phyloP scores from a whole-genome alignment of 2,329 filamentous ascomycete species.

The Chaetomiaceae sp. region DNA sequence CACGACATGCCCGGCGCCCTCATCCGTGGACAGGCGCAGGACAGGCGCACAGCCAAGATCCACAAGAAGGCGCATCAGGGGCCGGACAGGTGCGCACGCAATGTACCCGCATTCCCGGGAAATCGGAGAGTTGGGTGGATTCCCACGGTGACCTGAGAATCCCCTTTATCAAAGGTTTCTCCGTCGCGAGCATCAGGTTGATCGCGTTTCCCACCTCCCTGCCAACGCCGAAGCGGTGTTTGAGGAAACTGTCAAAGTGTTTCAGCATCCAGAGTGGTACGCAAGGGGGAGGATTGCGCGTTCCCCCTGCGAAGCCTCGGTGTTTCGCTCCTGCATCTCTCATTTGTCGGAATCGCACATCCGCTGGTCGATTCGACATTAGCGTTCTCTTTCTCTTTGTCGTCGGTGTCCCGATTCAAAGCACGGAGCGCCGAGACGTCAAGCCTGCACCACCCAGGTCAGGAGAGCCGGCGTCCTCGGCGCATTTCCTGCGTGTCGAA shows the following conservation, averaged over 20 bases:
- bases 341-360: constrained; percentile 5
- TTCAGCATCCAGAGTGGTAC: background rate
- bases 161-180: too few relatives aligned
- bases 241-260: background rate
- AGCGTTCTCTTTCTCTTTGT: background rate
- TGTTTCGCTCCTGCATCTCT: constrained; percentile 8
- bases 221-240: background rate
- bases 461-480: background rate
- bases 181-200: too few relatives aligned
- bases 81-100: too few relatives aligned
- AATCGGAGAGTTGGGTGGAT: too few relatives aligned
- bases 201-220: background rate
- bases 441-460: background rate
- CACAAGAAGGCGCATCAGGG: too few relatives aligned
- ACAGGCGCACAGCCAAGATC: too few relatives aligned
- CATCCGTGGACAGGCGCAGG: too few relatives aligned
- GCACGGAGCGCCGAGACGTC: background rate
- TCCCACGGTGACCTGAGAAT: background rate
- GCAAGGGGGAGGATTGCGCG: background rate
- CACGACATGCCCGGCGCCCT: too few relatives aligned
- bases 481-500: background rate
- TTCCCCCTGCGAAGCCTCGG: background rate
- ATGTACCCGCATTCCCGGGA: too few relatives aligned
- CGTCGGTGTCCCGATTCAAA: background rate
- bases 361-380: constrained; percentile 3